These are phyloP conservation scores for Stephanodiscus triporus DNA, from an alignment of 108 stramenopile species.

Conservation along the genomic window DNA sequence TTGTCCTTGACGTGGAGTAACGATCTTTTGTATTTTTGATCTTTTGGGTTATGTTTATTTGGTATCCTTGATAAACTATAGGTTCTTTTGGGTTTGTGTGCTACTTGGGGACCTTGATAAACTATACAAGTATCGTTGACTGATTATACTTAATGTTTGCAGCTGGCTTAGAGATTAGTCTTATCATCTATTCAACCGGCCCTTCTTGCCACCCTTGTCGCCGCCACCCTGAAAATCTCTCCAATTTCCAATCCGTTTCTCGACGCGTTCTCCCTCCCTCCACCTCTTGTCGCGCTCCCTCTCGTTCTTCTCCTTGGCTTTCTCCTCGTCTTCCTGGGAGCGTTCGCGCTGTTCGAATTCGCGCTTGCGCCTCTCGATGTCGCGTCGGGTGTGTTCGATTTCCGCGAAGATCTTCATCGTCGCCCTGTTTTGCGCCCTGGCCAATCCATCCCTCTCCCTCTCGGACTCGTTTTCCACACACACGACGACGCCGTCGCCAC, in stretches of 20 bases:
- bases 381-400: slow-evolving; percentile 76
- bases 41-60: no score
- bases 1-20: no score
- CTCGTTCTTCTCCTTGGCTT: slow-evolving; percentile 66
- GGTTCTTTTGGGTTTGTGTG: no score
- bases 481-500: neutral
- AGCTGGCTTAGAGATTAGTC: neutral
- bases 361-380: slow-evolving; percentile 77
- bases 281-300: slow-evolving; percentile 78
- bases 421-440: slow-evolving; percentile 59
- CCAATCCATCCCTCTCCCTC: slow-evolving; percentile 32
- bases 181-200: neutral
- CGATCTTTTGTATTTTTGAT: no score
- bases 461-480: no score
- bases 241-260: slow-evolving; percentile 91
- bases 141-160: neutral
- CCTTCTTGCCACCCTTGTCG: slow-evolving; percentile 13
- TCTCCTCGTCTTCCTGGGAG: slow-evolving; percentile 85
- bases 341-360: slow-evolving; percentile 77
- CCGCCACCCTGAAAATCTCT: slow-evolving; percentile 67
- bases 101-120: no score
- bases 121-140: no score
- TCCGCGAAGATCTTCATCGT: slow-evolving; percentile 86
- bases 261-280: slow-evolving; percentile 75
- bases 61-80: no score